Evolutionary conservation across 495 filamentous ascomycete genomes (phyloP), one percentile per base, ranked within the genome.

Genomic region (Cladorrhinum samala): DNA sequence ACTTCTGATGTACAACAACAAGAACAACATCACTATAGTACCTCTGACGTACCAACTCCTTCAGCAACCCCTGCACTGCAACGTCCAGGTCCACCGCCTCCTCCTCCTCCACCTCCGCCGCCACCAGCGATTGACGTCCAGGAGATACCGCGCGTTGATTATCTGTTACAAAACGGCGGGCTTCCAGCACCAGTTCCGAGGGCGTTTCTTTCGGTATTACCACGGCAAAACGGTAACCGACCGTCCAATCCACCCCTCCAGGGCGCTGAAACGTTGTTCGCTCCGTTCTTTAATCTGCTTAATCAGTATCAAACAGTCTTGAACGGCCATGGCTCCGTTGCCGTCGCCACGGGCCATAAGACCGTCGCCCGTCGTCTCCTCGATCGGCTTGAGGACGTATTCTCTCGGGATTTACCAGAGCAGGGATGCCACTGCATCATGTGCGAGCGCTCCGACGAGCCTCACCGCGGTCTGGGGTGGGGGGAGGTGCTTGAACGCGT

Each of bases 401-500:
- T 99, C 66, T 87, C 89, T 18, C 78, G 94, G 45, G 90, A 96
- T 59, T 85, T 99, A 30, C 87, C 88, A 0, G 84, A 83, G 0
- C 84, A 95, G 53, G 83, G 79, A 2, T 96, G 91, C 65, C 68
- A 69, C 18, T 78, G 91, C 67, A 68, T 87, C 43, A 86, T 95
- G 75, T 96, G 91, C 60, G 77, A 87, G 38, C 56, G 68, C 30
- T 65, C 70, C 3, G 77, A 77, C 21, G 77, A 84, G 44, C 74
- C 75, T 2, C 78, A 77, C 39, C 71, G 78, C 30, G 91, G 91
- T 1, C 74, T 96, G n/a, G 91, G 89, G 57, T 99, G 94, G 94
- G 91, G 92, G 1, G 94, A 97, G 58, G 88, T 97, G 6, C 75
- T 99, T 20, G 93, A 99, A 69, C 81, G 89, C 56, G 90, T 96